phyloP scores from a whole-genome alignment of 495 filamentous ascomycete genomes.

The Opeltia flavorubescens region DNA sequence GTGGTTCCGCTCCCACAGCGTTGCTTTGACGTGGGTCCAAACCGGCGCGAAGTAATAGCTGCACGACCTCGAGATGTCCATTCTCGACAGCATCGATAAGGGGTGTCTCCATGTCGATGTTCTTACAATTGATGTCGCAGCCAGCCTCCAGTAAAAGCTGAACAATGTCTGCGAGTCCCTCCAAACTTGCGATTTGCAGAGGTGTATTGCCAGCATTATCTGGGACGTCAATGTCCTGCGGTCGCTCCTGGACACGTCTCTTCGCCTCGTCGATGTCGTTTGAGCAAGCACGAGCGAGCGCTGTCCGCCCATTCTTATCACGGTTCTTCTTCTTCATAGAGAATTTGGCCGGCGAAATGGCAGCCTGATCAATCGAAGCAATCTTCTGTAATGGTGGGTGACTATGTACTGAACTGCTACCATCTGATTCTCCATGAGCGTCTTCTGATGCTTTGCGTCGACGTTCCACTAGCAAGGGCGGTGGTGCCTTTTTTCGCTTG shows the following conservation, averaged over 20 bases:
- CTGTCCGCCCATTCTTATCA: constrained; percentile 73
- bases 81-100: constrained; percentile 94
- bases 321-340: constrained; percentile 64
- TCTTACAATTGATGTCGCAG: constrained; percentile 69
- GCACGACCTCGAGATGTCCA: constrained; percentile 80
- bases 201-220: constrained; percentile 93
- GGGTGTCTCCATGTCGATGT: constrained; percentile 79
- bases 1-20: constrained; percentile 70
- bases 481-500: constrained; percentile 26
- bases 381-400: constrained; percentile 53
- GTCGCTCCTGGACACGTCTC: constrained; percentile 58
- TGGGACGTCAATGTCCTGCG: constrained; percentile 72
- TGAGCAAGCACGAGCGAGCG: constrained; percentile 71
- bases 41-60: constrained; percentile 65
- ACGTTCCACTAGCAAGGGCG: constrained; percentile 36
- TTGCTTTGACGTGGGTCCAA: constrained; percentile 84
- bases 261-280: constrained; percentile 59
- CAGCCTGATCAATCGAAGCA: constrained; percentile 39
- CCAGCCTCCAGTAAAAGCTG: constrained; percentile 58
- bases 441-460: constrained; percentile 44
- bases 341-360: constrained; percentile 53
- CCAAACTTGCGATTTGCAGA: constrained; percentile 75
- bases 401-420: constrained; percentile 54
- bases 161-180: constrained; percentile 67
- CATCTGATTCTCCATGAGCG: constrained; percentile 58